Percentiles rank a stretch among this genome's conserved stretches.
phyloP scores from a whole-genome alignment of 768 basidiomycete species.

The Lactarius indigo region DNA sequence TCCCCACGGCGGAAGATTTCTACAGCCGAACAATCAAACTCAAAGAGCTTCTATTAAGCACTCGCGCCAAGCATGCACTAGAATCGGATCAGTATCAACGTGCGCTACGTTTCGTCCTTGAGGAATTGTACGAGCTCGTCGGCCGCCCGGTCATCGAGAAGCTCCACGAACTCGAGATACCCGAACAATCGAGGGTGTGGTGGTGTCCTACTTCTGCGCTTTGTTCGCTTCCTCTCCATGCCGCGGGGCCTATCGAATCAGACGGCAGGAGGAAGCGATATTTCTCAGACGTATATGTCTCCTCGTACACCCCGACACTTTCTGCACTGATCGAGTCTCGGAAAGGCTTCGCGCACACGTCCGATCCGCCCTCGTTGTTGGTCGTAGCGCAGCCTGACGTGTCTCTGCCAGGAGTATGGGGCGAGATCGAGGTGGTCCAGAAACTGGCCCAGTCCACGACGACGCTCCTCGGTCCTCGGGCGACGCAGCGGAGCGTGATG shows the following conservation, averaged over 20 bases:
- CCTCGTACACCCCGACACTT: constrained; percentile 20
- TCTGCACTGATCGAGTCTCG: constrained; percentile 16
- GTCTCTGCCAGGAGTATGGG: constrained; percentile 7
- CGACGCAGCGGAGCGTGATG: no score
- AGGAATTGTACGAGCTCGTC: constrained; percentile 13
- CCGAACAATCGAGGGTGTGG: constrained; percentile 19
- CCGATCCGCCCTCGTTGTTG: not conserved
- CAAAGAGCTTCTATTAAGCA: not conserved
- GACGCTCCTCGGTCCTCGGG: no score
- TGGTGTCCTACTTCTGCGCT: constrained; percentile 24
- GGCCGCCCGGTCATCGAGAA: constrained; percentile 8
- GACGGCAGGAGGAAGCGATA: not conserved
- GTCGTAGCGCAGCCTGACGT: constrained; percentile 2
- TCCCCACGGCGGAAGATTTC: constrained; percentile 1
- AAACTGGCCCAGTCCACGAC: not conserved
- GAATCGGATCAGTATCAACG: not conserved
- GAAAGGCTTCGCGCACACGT: not conserved
- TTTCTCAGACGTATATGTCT: constrained; percentile 14
- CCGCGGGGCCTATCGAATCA: constrained; percentile 16
- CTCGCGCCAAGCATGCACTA: not conserved
- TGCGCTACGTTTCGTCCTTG: constrained; percentile 4
- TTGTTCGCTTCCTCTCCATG: constrained; percentile 23
- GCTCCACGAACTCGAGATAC: constrained; percentile 2
- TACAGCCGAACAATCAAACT: not conserved
- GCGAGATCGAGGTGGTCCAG: constrained; percentile 1